phyloP scores from a whole-genome alignment of 2,329 filamentous ascomycete genomes.

The Fusarium clavum region DNA sequence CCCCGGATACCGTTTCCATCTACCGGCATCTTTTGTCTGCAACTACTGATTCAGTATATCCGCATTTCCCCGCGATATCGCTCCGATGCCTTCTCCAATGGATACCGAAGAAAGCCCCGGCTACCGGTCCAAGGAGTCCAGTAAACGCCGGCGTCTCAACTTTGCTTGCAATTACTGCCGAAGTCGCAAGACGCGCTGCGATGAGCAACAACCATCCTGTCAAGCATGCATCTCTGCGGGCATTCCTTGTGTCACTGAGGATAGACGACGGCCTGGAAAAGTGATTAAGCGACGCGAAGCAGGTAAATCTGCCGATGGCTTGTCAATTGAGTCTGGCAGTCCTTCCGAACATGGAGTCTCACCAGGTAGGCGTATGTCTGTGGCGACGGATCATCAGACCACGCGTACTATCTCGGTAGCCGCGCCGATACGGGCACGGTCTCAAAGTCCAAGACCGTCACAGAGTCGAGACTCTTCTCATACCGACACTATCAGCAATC shows the following conservation, averaged over 20 bases:
- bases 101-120: conserved; percentile 18
- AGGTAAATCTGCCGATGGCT: neutral
- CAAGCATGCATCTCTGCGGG: conserved; percentile 8
- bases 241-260: neutral
- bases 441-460: neutral
- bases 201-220: conserved; percentile 9
- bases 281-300: conserved; percentile 12
- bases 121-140: neutral
- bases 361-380: rapidly evolving
- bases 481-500: conserved; percentile 8
- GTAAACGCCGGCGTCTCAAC: conserved; percentile 13
- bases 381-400: neutral
- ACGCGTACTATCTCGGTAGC: neutral
- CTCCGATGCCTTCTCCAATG: conserved; percentile 19
- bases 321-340: neutral
- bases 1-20: neutral
- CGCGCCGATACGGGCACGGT: neutral
- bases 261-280: conserved; percentile 9
- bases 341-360: neutral
- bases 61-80: conserved; percentile 1
- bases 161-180: conserved; percentile 27
- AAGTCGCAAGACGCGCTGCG: conserved; percentile 8
- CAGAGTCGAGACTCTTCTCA: conserved; percentile 16
- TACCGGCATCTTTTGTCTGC: neutral
- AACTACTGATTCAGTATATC: neutral